Evolutionary conservation across 352 stramenopile species (phyloP), one percentile per base, ranked within the genome.

Genomic region (Pythium volutum): DNA sequence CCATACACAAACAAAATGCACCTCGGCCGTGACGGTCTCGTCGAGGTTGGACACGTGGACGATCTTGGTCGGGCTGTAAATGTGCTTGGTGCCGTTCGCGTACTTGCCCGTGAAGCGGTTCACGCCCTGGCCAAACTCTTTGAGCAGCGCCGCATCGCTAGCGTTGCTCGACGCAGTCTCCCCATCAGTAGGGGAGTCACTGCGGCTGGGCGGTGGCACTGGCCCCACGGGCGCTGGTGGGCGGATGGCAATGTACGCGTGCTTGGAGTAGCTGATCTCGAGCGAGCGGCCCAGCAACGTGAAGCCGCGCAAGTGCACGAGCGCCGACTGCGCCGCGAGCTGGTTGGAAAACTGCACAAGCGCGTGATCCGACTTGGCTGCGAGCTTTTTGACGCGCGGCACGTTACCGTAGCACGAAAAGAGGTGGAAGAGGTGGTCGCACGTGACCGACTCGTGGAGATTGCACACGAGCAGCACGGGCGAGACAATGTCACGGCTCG

Each of bases 361-460:
- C 11, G 79, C 79, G 38, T 88, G 78, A 56, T 84, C 78, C 6
- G 73, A 65, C 49, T 88, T 88, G 27, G 55, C 66, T 20, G 60
- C 73, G 29, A 88, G 67, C 49, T 84, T 87, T 69, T 87, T 87
- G 51, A 88, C 57, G 33, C 76, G 79, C 11, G 67, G 58, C 7
- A 88, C 76, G 63, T 88, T 87, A 20, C 79, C 79, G 34, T 88
- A 88, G 52, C 76, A 88, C 20, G 79, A 88, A 29, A 88, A 88
- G 16, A 88, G 56, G 49, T 88, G 84, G 74, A 88, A 88, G 2
- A 88, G 43, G 23, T 84, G 66, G 49, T 88, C 77, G 60, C 79
- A 88, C 18, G 76, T 76, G 53, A 85, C 67, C 27, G 62, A 70
- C 29, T 84, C 71, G 29, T 69, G 69, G 15, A 88, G 51, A 43